Conservation (phyloP, 2,329 filamentous ascomycete genomes). For the Colletotrichum phormii region DNA sequence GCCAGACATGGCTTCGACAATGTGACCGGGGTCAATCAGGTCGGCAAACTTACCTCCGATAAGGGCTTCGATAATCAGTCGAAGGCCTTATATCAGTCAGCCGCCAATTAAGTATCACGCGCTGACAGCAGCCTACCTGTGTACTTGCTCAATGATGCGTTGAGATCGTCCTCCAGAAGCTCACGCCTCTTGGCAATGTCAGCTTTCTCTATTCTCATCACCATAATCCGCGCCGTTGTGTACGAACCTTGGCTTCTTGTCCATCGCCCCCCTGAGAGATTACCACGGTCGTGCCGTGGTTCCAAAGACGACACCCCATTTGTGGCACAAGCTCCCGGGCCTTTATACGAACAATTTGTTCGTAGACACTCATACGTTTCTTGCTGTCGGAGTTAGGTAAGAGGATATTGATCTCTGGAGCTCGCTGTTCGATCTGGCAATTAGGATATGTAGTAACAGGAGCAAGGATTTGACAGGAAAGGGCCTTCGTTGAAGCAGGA, state of each 20-base stretch:
- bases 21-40: neutral
- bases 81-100: slow-evolving; percentile 37
- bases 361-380: slow-evolving; percentile 10
- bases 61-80: slow-evolving; percentile 40
- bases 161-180: neutral
- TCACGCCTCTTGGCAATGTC: neutral
- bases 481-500: no score
- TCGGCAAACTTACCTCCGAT: slow-evolving; percentile 8
- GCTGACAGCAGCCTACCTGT: neutral
- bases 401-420: slow-evolving; percentile 2
- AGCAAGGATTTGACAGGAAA: neutral
- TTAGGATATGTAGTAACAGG: neutral
- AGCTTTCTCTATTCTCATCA: neutral
- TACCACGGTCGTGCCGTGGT: neutral
- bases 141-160: slow-evolving; percentile 1
- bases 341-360: slow-evolving; percentile 5
- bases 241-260: neutral
- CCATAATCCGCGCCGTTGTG: neutral
- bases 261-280: neutral
- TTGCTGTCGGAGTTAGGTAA: slow-evolving; percentile 2
- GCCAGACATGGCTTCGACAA: slow-evolving; percentile 8
- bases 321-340: neutral
- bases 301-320: slow-evolving; percentile 18
- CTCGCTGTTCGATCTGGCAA: neutral
- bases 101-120: no score